Conservation (phyloP, 108 stramenopile genomes). For the Pinguiococcus pyrenoidosus region DNA sequence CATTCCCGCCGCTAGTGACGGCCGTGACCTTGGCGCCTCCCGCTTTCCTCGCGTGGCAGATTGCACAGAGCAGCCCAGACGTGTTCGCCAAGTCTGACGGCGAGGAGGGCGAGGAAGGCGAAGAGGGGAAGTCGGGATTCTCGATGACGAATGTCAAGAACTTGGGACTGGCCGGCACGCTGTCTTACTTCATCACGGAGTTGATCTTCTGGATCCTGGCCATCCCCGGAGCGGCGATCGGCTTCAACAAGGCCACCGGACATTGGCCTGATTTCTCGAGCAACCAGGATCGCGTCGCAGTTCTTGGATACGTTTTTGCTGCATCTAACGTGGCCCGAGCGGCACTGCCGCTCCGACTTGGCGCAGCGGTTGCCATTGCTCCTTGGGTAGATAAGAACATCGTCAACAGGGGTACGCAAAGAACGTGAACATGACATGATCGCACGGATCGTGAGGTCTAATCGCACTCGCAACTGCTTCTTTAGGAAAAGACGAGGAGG, state of each 20-base stretch:
- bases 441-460: no score
- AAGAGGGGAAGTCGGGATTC: conserved; percentile 23
- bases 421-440: no score
- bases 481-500: no score
- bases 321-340: conserved; percentile 66
- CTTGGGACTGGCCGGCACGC: conserved; percentile 61
- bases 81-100: conserved; percentile 15
- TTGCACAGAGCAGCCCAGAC: no score
- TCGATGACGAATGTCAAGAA: conserved; percentile 70
- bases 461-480: no score
- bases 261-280: conserved; percentile 75
- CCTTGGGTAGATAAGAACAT: conserved; percentile 78
- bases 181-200: conserved; percentile 71
- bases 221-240: conserved; percentile 61
- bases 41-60: conserved; percentile 45
- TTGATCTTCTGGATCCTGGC: conserved; percentile 74
- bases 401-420: conserved; percentile 38
- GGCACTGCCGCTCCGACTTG: conserved; percentile 66
- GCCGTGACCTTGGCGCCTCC: conserved; percentile 57
- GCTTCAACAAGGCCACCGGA: conserved; percentile 58
- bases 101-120: conserved; percentile 32
- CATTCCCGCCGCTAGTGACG: conserved; percentile 41
- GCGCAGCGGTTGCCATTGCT: conserved; percentile 69
- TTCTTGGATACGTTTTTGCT: conserved; percentile 60
- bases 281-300: conserved; percentile 54